Base-by-base conservation (phyloP, 495 filamentous ascomycete genomes). In the Podospora sp. region DNA sequence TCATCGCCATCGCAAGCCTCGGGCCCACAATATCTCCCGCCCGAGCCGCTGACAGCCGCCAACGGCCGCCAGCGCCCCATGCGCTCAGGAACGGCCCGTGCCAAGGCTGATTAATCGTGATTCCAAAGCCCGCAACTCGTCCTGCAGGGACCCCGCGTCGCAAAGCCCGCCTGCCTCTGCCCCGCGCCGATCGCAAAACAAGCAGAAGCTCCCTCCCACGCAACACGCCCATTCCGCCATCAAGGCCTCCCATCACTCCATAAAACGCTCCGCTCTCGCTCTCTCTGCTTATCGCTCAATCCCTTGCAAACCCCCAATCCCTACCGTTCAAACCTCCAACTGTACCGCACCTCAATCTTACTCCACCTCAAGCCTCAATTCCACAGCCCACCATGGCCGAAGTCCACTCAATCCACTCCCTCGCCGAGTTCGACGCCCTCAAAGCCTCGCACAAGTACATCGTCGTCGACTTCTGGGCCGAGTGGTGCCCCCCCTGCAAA, bases 401-500 rank as follows among this genome's bases (percentile, higher is more conserved):
- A 9, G 21, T 57, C 49, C 56, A 55, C 35, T 5, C 36, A 69
- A 70, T 81, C 68, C 70, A 65, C 62, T 71, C 77, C 5, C 67
- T 68, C 57, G 49, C 51, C 6, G 72, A 77, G 61, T 76, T 83
- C 51, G 56, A 73, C 18, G 36, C 69, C 9, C 76, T 82, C 62
- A 71, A 77, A 67, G 21, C 69, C 0, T 60, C 74, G 3, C 76
- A 74, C 21, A 80, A 77, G 21, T 81, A 81, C 77, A 76, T 81
- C 35, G 73, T 76, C 46, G 68, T 82, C 24, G 80, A 83, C 69
- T 82, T 89, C 79, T 83, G 80, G 74, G 87, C 87, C 9, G 81
- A 83, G 64, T 90, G 88, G 88, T 91, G 88, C 75, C 84, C 83
- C 6, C 88, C 89, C 26, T 90, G 88, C 85, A 87, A 88, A 72